Base-by-base conservation (phyloP, 2,329 filamentous ascomycete species). In the Aspergillus versicolor region DNA sequence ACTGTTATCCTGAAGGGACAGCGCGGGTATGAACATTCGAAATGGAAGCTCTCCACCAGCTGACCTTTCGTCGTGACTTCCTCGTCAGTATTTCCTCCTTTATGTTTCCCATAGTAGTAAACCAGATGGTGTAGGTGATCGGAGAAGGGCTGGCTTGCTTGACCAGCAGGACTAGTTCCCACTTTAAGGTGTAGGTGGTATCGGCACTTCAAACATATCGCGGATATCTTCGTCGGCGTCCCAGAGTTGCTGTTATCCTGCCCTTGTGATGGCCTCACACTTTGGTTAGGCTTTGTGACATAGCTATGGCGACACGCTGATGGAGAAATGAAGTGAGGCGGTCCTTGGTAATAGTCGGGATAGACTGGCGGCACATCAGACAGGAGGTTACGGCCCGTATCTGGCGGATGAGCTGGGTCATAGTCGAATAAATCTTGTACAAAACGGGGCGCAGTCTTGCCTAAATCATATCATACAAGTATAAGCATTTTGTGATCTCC, bases 41-140 rank as follows among this genome's bases (percentile, higher is more conserved):
- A 90, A 41, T 71, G 66, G 56, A 81, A 79, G 17, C 72, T 71
- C 65, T 84, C 81, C 3, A 65, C 60, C 21, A 57, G 68, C 61
- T 75, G 74, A 15, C 71, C 72, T 38, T 69, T 71, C 22, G 60
- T 40, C 13, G 66, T 70, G 40, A 64, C 49, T 34, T 69, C 66
- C 38, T 65, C 63, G 3, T 56, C 50, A 15, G 59, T 46, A 27
- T 57, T 30, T 8, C 65, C 67, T n/a, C 63, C 65, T 57, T 63
- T 63, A 34, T 73, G 65, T 51, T 70, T 70, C 21, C 70, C 65
- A 54, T 73, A 69, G 37, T 68, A 72, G 40, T 75, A 81, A 37
- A 77, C 71, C 57, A 88, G 80, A 68, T 90, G 87, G 69, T 90
- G 88, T 5, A 89, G 70, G 30, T 84, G 83, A 60, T 77, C 80